Conservation (phyloP, 345 rosid species). For the Pistacia atlantica region DNA sequence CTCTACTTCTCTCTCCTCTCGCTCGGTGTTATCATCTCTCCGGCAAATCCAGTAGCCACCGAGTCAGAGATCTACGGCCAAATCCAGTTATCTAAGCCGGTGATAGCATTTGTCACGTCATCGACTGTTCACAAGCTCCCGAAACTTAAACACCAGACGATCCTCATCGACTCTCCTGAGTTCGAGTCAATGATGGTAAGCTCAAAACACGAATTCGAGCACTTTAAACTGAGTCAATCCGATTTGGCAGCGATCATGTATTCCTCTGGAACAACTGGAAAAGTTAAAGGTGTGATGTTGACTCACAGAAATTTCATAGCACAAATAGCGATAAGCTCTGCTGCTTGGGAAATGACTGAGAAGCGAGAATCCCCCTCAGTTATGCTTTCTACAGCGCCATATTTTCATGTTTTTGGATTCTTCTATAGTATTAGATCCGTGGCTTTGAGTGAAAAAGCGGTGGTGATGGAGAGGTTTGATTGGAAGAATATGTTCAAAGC, state of each 20-base stretch:
- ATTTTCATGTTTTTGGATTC: slow-evolving; percentile 34
- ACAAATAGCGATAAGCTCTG: background rate
- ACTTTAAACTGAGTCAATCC: slow-evolving; percentile 26
- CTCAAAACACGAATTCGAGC: background rate
- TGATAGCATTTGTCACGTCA: slow-evolving; percentile 33
- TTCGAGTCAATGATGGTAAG: slow-evolving; percentile 15
- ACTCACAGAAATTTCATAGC: slow-evolving; percentile 36
- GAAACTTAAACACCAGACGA: slow-evolving; percentile 9
- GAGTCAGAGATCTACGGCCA: slow-evolving; percentile 22
- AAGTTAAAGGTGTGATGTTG: slow-evolving; percentile 40
- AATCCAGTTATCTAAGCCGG: slow-evolving; percentile 24
- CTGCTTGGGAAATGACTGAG: background rate
- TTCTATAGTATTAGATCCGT: slow-evolving; percentile 23
- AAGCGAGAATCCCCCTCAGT: slow-evolving; percentile 17
- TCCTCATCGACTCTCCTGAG: slow-evolving; percentile 35
- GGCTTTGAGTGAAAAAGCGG: slow-evolving; percentile 27
- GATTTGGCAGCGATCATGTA: slow-evolving; percentile 37
- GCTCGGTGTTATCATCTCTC: slow-evolving; percentile 32
- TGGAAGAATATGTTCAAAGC: slow-evolving; percentile 28
- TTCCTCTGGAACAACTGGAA: slow-evolving; percentile 47
- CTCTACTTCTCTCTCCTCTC: slow-evolving; percentile 36
- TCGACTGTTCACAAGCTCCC: slow-evolving; percentile 27
- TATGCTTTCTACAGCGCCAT: slow-evolving; percentile 28
- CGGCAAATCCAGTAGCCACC: slow-evolving; percentile 32
- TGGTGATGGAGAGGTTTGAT: slow-evolving; percentile 38